phyloP scores from a whole-genome alignment of 2,329 filamentous ascomycete species.

The Diaporthe citri region DNA sequence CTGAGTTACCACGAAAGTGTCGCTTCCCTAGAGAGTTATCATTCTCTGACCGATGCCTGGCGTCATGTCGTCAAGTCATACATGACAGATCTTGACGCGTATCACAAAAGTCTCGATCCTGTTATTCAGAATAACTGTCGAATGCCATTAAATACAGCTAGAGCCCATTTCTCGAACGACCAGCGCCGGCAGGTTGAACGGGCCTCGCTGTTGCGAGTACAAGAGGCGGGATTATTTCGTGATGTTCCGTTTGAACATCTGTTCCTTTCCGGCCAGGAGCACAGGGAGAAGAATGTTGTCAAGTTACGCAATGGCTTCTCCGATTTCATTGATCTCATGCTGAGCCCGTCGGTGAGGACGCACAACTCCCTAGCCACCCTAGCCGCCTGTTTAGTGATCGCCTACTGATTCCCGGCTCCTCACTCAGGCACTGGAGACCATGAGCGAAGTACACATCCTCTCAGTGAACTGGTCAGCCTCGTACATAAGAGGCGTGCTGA shows the following conservation, averaged over 20 bases:
- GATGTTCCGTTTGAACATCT: constrained; percentile 52
- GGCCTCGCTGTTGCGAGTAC: constrained; percentile 59
- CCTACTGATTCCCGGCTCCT: background rate
- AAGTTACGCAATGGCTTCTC: constrained; percentile 56
- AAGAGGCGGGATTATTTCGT: constrained; percentile 58
- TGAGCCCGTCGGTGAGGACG: constrained; percentile 6
- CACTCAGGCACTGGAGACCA: background rate
- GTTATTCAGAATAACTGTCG: background rate
- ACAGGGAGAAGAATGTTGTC: constrained; percentile 51
- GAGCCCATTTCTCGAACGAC: background rate
- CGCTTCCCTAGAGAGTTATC: background rate
- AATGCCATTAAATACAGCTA: background rate
- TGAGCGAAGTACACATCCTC: constrained; percentile 53
- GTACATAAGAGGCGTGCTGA: constrained; percentile 49
- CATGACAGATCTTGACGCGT: constrained; percentile 55
- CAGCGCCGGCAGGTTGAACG: constrained; percentile 58
- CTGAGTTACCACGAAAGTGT: constrained; percentile 49
- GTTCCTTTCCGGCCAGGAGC: constrained; percentile 53
- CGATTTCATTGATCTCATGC: constrained; percentile 44
- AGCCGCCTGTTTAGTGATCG: background rate
- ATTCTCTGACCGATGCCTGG: constrained; percentile 55
- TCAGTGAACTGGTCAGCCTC: constrained; percentile 57
- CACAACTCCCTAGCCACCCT: background rate
- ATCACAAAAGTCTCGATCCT: constrained; percentile 43
- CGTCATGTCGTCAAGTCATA: constrained; percentile 60